Evolutionary conservation across 352 stramenopile species (phyloP).

Genomic region (Pythium myriotylum): DNA sequence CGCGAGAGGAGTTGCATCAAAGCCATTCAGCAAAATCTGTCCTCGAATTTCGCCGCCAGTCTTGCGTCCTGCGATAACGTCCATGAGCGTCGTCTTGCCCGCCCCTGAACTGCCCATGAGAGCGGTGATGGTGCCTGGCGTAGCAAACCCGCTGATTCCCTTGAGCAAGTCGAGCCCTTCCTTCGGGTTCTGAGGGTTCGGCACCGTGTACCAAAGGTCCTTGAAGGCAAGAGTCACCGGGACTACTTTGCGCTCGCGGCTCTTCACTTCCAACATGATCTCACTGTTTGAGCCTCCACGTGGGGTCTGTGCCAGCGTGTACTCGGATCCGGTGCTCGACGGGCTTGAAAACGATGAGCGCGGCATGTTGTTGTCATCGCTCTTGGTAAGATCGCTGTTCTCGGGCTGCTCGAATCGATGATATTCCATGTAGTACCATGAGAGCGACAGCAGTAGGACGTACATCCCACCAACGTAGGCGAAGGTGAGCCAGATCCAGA

Average conservation of each 20-base stretch:
- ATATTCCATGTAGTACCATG: constrained; percentile 27
- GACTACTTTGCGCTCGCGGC: neutral
- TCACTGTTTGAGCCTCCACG: neutral
- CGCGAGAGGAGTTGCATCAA: constrained; percentile 16
- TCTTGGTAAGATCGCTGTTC: constrained; percentile 6
- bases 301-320: constrained; percentile 8
- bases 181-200: constrained; percentile 33
- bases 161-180: constrained; percentile 61
- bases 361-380: neutral
- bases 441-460: constrained; percentile 6
- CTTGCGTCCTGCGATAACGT: constrained; percentile 32
- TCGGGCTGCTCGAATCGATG: constrained; percentile 12
- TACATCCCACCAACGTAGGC: constrained; percentile 18
- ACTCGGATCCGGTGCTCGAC: constrained; percentile 1
- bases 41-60: constrained; percentile 49
- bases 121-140: constrained; percentile 39
- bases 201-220: constrained; percentile 35
- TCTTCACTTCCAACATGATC: neutral
- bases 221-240: constrained; percentile 35
- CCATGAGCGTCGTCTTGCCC: constrained; percentile 28
- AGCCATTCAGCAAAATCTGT: constrained; percentile 54
- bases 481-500: constrained; percentile 22
- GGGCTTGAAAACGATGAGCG: neutral
- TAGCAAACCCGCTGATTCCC: constrained; percentile 33
- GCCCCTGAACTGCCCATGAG: constrained; percentile 52